phyloP scores from a whole-genome alignment of 1,139 yeast genomes.

The Hemisphaericaspora xylofermentans region DNA sequence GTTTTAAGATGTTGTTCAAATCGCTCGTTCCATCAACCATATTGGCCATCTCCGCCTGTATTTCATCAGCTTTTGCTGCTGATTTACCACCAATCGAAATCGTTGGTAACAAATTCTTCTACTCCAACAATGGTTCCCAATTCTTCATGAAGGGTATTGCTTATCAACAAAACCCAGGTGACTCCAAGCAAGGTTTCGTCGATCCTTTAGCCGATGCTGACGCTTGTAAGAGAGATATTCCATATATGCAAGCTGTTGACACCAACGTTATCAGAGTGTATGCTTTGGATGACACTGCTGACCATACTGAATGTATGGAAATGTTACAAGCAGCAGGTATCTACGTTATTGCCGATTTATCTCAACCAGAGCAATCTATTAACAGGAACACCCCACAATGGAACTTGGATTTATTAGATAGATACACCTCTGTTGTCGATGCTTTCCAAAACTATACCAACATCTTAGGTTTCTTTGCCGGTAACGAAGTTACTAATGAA shows the following conservation, averaged over 20 bases:
- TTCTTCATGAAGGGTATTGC: conserved; percentile 48
- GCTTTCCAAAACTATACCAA: conserved; percentile 69
- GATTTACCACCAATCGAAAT: conserved; percentile 39
- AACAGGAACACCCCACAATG: conserved; percentile 64
- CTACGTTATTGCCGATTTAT: conserved; percentile 74
- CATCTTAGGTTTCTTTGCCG: conserved; percentile 86
- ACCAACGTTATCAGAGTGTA: conserved; percentile 74
- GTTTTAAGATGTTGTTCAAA: conserved; percentile 40
- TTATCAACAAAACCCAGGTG: conserved; percentile 43
- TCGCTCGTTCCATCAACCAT: conserved; percentile 32
- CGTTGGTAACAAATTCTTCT: conserved; percentile 47
- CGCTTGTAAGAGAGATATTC: conserved; percentile 78
- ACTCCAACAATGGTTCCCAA: conserved; percentile 45
- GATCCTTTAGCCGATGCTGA: conserved; percentile 76
- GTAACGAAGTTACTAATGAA: conserved; percentile 85
- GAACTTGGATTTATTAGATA: conserved; percentile 60
- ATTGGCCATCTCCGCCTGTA: conserved; percentile 19
- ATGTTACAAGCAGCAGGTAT: conserved; percentile 71
- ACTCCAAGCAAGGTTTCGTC: conserved; percentile 47
- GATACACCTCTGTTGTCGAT: conserved; percentile 75
- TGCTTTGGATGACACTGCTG: conserved; percentile 61
- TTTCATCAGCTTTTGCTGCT: conserved; percentile 13
- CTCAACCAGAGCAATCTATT: conserved; percentile 64
- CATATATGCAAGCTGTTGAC: conserved; percentile 57
- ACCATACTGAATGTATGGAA: conserved; percentile 69